Conservation (phyloP, 1,139 yeast genomes). For the Yamadazyma mexicana region DNA sequence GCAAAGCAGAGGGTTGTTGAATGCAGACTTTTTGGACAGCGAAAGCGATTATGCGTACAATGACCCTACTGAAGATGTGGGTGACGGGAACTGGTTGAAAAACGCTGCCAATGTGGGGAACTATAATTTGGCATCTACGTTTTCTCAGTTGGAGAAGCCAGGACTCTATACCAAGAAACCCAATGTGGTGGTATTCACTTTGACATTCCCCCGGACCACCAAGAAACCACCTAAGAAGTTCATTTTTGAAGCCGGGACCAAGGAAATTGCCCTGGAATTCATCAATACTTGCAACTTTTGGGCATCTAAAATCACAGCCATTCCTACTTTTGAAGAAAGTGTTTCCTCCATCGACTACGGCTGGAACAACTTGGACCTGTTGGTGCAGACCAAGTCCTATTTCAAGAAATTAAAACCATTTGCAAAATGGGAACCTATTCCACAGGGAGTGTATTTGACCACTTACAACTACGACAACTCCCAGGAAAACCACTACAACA, state of each 20-base stretch:
- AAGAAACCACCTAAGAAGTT: conserved; percentile 39
- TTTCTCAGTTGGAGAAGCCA: conserved; percentile 41
- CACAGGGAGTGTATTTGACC: conserved; percentile 45
- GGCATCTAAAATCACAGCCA: conserved; percentile 83
- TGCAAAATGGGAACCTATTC: conserved; percentile 43
- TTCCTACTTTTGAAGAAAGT: conserved; percentile 63
- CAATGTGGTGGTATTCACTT: conserved; percentile 27
- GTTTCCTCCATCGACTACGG: conserved; percentile 81
- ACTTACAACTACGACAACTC: conserved; percentile 27
- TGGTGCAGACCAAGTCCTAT: conserved; percentile 27
- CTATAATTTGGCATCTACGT: conserved; percentile 50
- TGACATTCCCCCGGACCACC: conserved; percentile 40
- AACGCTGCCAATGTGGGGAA: conserved; percentile 50
- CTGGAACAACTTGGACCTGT: conserved; percentile 58
- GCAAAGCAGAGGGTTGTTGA: conserved; percentile 17
- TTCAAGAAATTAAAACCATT: conserved; percentile 39
- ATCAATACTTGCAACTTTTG: conserved; percentile 83
- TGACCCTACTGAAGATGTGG: conserved; percentile 31
- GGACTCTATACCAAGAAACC: conserved; percentile 12
- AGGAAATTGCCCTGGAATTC: conserved; percentile 68
- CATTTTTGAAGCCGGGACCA: conserved; percentile 60
- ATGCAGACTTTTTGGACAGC: conserved; percentile 16
- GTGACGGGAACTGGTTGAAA: conserved; percentile 71
- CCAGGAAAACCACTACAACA: conserved; percentile 36
- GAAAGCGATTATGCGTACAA: conserved; percentile 18